Base-by-base conservation (phyloP, 768 basidiomycete species). In the Sporobolomyces roseus region DNA sequence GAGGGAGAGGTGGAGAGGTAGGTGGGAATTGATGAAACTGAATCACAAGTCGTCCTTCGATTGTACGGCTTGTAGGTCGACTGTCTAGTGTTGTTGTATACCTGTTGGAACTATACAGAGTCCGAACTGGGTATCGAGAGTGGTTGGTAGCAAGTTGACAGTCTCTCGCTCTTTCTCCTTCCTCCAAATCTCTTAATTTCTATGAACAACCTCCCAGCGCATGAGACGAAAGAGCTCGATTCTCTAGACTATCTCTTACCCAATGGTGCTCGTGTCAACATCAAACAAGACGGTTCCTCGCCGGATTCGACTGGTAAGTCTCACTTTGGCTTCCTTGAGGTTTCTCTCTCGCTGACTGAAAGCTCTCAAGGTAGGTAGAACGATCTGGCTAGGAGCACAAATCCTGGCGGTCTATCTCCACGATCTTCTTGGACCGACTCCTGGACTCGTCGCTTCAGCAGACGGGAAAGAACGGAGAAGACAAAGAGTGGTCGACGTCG, bases 401-500 rank as follows among this genome's bases (percentile, higher is more conserved):
- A 59, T 72, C 21, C 49, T 72, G 16, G 29, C 58, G 21, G 54
- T 68, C n/a, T 72, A 72, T 59, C 58, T 72, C 2, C 33, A 56
- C 35, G 66, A 72, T 27, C 29, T 66, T 17, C 62, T 66, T 48
- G 21, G 36, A 35, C n/a, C 59, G 27, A 1, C n/a, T 29, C 23
- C 46, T 13, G 16, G 35, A 21, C 35, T 55, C 21, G 33, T 33
- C 30, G 54, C 63, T 17, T 19, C 38, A 0, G 14, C 32, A 51
- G 25, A 27, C 4, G 0, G 17, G 19, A 54, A 30, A 41, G 25
- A 41, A 0, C 61, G 17, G 17, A 9, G 46, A 14, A 29, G 63
- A 3, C 53, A 27, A 19, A 16, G 81, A 61, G 86, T 84, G 12
- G 79, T 91, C 64, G 91, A 94, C 77, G 80, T 93, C 25, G 91